Base-by-base conservation (phyloP, 805 yeast species). In the Candida rishiriensis region DNA sequence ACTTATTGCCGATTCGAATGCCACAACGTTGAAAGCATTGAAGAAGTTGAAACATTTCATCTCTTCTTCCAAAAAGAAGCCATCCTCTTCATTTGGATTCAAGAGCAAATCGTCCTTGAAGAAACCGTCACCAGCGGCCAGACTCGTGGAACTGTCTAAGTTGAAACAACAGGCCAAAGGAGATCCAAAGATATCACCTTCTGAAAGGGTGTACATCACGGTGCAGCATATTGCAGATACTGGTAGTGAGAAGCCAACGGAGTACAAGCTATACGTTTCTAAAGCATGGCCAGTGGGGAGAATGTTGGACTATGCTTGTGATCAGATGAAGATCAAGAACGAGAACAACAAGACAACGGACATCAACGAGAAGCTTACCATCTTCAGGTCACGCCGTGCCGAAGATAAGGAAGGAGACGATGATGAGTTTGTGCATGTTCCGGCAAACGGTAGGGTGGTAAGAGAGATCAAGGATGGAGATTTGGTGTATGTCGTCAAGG, bases 251-350 rank as follows among this genome's bases (percentile, higher is more conserved):
- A 33, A 47, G 10, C 33, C 46, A 7, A 31, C 21, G 14, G 42
- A 29, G 4, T 3, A 14, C 32, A 36, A 37, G 8, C 54, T 78
- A 15, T 81, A 56, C 57, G 71, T 79, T 12, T 76, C 78, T 14
- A 75, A 71, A 44, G 62, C 69, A 28, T 80, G 85, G 84, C 76
- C 81, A 0, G 72, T 79, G 29, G 87, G 87, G 1, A 61, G 79
- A 43, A 72, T 78, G 14, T 57, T 81, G 30, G 87, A 81, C 56
- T 68, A 70, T 18, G 68, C 75, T 7, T 73, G 83, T 9, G 73
- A 70, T 28, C 54, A 64, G 33, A 58, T 78, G 44, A 69, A 65
- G 43, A 71, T 81, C 12, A 61, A 61, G 40, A 81, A 81, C 56
- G 57, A 59, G 30, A 81, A 81, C 52, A 78, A 78, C 54, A 54